Base-by-base conservation (phyloP, 2,329 filamentous ascomycete genomes). In the Aureobasidium zeae region DNA sequence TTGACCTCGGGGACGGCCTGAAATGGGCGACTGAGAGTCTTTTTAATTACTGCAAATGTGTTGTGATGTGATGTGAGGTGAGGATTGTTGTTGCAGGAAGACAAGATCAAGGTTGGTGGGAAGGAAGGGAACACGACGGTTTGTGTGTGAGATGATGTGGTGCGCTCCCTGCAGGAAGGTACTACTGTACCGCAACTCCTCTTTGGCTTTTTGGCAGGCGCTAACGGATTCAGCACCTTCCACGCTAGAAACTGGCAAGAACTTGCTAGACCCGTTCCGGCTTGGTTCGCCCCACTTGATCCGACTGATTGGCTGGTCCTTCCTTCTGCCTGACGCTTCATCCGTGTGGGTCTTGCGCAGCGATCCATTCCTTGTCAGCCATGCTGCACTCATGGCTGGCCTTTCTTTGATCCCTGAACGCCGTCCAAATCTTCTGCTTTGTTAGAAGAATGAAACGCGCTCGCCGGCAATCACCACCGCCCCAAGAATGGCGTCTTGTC, bases 81-180 rank as follows among this genome's bases (percentile, higher is more conserved):
- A n/a, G n/a, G 39, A 30, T 26, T 41, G 31, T 41, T 41, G 37
- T 28, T 31, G 30, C 39, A 30, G 28, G 26, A 25, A 30, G 26
- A 22, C 29, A 20, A 34, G 30, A 43, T 29, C 13, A 30, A 26
- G 16, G 22, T 33, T 21, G 30, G 30, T 26, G 28, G 34, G 34
- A 32, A 17, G 34, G 30, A 30, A 30, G 34, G 30, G 30, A 43
- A n/a, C n/a, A n/a, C n/a, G n/a, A n/a, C n/a, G n/a, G n/a, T n/a
- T n/a, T n/a, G 29, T 43, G 39, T 43, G 38, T 34, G 22, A 43
- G 30, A 30, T 43, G 39, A 43, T 43, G 29, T 34, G 30, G 39
- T 33, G 29, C 29, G 39, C 36, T 39, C 36, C n/a, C 30, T 30
- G 36, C 36, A 41, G 26, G 28, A 32, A 26, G 22, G 38, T 34